A percentile compares a stretch with the other conserved stretches of the same genome.
phyloP scores from a whole-genome alignment of 169 alveolate genomes.

The Eimeria sp. region DNA sequence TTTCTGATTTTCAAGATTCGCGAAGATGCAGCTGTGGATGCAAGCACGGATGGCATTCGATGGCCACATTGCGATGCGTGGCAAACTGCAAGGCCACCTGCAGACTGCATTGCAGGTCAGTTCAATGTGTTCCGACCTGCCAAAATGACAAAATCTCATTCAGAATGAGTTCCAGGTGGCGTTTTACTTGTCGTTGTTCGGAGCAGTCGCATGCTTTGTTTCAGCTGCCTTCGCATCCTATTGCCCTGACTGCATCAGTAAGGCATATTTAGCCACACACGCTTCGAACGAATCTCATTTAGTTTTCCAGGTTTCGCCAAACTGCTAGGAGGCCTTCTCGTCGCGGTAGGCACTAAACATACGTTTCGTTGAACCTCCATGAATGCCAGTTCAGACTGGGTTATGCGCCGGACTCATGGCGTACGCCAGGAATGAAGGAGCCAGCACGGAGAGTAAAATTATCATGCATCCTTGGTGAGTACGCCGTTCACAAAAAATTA shows the following conservation, averaged over 20 bases:
- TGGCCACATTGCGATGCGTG: constrained; percentile 63
- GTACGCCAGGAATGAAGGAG: constrained; percentile 42
- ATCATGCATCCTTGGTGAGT: constrained; percentile 73
- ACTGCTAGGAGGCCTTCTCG: constrained; percentile 42
- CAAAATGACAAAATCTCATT: background rate
- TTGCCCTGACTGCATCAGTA: constrained; percentile 71
- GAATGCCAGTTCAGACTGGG: constrained; percentile 45
- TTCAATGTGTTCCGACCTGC: background rate
- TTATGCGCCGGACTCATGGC: constrained; percentile 50
- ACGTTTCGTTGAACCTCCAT: background rate
- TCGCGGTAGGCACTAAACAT: constrained; percentile 20
- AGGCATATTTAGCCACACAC: background rate
- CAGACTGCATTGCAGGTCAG: constrained; percentile 66
- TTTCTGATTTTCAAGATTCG: background rate
- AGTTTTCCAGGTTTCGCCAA: background rate
- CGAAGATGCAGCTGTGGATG: constrained; percentile 63
- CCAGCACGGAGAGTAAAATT: constrained; percentile 63
- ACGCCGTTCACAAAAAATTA: background rate
- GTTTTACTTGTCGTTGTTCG: constrained; percentile 14
- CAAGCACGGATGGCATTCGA: constrained; percentile 59
- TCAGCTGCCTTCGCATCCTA: constrained; percentile 26
- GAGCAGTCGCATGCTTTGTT: constrained; percentile 51
- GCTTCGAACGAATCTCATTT: background rate
- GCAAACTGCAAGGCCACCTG: constrained; percentile 61
- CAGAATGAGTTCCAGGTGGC: constrained; percentile 31